These are phyloP conservation scores for Trichoderma reesei DNA, from an alignment of 495 filamentous ascomycete genomes.

Conservation along the genomic window DNA sequence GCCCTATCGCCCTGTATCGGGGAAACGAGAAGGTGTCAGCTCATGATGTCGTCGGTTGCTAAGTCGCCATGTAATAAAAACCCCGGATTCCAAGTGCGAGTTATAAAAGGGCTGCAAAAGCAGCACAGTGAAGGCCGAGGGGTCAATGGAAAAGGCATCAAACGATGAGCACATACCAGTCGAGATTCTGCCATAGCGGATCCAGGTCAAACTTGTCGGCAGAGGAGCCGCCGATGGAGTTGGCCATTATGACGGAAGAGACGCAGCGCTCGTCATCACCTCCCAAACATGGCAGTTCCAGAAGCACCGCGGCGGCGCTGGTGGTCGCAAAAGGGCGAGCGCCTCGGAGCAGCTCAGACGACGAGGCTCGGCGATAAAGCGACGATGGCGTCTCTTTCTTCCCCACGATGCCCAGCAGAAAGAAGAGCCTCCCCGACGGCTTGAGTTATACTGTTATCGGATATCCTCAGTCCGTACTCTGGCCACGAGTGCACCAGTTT, in stretches of 20 bases:
- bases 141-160: background rate
- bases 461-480: too few species aligned
- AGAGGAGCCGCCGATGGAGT: constrained; percentile 4
- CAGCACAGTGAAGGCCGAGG: background rate
- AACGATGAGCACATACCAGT: constrained; percentile 36
- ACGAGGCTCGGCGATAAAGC: background rate
- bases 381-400: background rate
- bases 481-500: background rate
- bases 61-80: too few species aligned
- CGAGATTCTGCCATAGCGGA: constrained; percentile 61
- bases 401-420: background rate
- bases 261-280: background rate
- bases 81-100: background rate
- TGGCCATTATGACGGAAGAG: background rate
- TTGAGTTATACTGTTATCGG: too few species aligned
- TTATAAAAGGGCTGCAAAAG: background rate
- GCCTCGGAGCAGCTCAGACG: background rate
- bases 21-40: background rate
- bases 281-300: background rate
- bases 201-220: constrained; percentile 41
- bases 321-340: background rate
- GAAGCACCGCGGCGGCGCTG: background rate
- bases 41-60: background rate
- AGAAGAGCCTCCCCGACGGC: background rate
- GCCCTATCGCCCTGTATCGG: constrained; percentile 55